Conservation (phyloP, 2,329 filamentous ascomycete species). For the Epichloe hybrida region DNA sequence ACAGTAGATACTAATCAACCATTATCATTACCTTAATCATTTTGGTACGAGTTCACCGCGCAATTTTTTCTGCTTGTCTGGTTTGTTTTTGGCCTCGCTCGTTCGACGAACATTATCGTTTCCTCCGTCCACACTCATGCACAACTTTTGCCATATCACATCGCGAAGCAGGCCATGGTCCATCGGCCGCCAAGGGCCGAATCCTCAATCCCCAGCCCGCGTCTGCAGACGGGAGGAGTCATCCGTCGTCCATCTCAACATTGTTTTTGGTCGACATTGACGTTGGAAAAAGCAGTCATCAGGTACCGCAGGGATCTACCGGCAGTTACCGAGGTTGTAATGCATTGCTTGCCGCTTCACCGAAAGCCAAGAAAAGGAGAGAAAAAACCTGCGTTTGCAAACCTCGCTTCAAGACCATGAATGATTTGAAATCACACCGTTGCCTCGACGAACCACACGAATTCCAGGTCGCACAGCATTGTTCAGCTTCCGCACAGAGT, state of each 20-base stretch:
- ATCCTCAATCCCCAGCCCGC: background rate
- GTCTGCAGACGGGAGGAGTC: background rate
- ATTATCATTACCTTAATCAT: no score
- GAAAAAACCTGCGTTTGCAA: background rate
- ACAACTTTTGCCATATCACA: background rate
- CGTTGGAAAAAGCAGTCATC: no score
- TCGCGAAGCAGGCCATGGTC: background rate
- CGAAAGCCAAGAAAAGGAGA: background rate
- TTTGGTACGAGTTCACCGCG: no score
- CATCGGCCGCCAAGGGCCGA: constrained; percentile 1
- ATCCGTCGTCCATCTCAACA: background rate
- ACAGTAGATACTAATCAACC: no score
- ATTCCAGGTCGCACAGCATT: background rate
- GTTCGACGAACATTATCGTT: background rate
- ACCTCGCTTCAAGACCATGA: background rate
- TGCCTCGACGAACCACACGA: background rate
- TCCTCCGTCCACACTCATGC: background rate
- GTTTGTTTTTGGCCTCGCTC: no score
- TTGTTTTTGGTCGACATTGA: background rate
- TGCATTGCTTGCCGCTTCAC: no score
- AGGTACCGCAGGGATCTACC: no score
- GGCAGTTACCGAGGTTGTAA: no score
- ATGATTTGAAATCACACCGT: background rate
- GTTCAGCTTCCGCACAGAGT: background rate
- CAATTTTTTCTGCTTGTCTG: no score